These are phyloP conservation scores for Dictyostelium firmibasis DNA, from an alignment of 78 protist genomes.

Conservation along the genomic window DNA sequence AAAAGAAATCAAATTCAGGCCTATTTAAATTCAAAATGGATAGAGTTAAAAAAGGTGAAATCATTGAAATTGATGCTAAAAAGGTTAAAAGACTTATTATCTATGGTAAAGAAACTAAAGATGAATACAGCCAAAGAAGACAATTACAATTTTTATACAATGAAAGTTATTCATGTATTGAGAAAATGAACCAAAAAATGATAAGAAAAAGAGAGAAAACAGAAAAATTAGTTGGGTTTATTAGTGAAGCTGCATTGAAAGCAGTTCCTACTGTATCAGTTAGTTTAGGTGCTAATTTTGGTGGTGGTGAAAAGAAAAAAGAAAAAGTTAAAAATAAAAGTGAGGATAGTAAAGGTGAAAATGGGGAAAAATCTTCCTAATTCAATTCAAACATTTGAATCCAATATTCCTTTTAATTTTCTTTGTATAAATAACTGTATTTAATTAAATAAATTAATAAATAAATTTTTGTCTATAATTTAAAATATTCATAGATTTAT, in stretches of 20 bases:
- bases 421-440: too few relatives aligned
- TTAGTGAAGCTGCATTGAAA: background rate
- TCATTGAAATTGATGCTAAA: background rate
- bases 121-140: background rate
- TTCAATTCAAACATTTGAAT: too few relatives aligned
- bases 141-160: background rate
- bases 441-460: too few relatives aligned
- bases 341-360: background rate
- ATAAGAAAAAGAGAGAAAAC: background rate
- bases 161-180: background rate
- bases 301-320: background rate
- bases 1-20: background rate
- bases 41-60: background rate
- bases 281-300: background rate
- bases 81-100: background rate
- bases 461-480: too few relatives aligned
- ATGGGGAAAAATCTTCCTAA: background rate
- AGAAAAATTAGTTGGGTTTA: background rate
- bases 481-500: too few relatives aligned
- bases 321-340: background rate
- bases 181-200: too few relatives aligned
- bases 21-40: background rate
- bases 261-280: background rate
- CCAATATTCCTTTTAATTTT: too few relatives aligned
- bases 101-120: background rate